Conservation (phyloP, 805 yeast species). For the Cyberlindnera misumaiensis region DNA sequence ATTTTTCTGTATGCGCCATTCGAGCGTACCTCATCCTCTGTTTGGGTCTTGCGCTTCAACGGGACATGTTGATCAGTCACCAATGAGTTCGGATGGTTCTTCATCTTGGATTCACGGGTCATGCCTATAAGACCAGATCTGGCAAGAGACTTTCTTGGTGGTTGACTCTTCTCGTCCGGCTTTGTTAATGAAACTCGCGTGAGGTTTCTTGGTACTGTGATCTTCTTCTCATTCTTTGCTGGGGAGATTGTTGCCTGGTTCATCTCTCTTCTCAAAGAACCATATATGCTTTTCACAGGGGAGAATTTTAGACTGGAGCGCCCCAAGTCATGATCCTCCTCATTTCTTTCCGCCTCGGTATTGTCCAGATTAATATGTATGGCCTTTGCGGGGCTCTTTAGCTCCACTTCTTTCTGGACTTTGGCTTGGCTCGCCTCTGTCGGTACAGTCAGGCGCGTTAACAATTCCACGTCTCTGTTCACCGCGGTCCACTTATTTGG, state of each 20-base stretch:
- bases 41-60: constrained; percentile 15
- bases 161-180: constrained; percentile 13
- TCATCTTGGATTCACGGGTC: constrained; percentile 14
- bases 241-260: constrained; percentile 12
- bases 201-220: constrained; percentile 12
- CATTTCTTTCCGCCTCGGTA: background rate
- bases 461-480: constrained; percentile 2
- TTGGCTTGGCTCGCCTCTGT: constrained; percentile 15
- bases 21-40: constrained; percentile 14
- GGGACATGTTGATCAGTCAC: constrained; percentile 11
- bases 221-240: constrained; percentile 1
- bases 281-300: constrained; percentile 24
- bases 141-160: constrained; percentile 13
- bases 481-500: background rate
- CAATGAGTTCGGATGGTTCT: constrained; percentile 15
- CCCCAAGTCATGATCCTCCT: constrained; percentile 6
- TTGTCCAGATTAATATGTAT: background rate
- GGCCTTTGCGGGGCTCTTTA: background rate
- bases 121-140: constrained; percentile 16
- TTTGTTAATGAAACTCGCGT: constrained; percentile 20
- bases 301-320: constrained; percentile 17
- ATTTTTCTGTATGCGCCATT: constrained; percentile 17
- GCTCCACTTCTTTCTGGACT: background rate
- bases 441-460: constrained; percentile 12
- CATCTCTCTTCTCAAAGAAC: constrained; percentile 20